Evolutionary conservation across 176 grass and related monocot species (phyloP).

Genomic region (Ensete glaucum): DNA sequence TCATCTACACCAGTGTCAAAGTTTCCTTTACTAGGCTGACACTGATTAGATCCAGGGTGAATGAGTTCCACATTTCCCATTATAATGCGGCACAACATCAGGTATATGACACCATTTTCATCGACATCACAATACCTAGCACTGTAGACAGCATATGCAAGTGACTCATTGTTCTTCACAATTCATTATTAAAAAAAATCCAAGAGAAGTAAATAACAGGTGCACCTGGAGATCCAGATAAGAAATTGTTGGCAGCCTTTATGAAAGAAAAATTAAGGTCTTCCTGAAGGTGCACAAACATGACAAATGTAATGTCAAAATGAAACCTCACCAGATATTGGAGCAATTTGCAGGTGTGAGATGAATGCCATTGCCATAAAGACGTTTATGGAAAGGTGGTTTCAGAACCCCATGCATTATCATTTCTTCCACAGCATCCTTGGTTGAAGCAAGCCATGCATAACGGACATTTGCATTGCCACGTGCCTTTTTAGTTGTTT

Average conservation of each 20-base stretch:
- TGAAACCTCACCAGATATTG: conserved; percentile 54
- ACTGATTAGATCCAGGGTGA: conserved; percentile 71
- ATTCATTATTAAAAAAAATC: neutral
- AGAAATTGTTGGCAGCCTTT: neutral
- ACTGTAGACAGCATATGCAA: conserved; percentile 35
- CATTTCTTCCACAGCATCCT: conserved; percentile 56
- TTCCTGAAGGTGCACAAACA: neutral
- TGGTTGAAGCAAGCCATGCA: conserved; percentile 85
- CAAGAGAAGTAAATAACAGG: neutral
- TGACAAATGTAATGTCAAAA: conserved; percentile 14
- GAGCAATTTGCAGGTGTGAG: conserved; percentile 63
- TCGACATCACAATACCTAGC: conserved; percentile 84
- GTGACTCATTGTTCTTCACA: neutral
- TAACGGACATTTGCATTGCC: conserved; percentile 89
- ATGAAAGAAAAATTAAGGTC: neutral
- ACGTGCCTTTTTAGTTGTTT: conserved; percentile 33
- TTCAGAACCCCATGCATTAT: conserved; percentile 41
- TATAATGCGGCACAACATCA: conserved; percentile 93
- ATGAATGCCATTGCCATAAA: conserved; percentile 60
- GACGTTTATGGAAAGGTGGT: conserved; percentile 33
- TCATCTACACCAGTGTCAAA: conserved; percentile 97
- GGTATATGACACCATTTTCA: conserved; percentile 63
- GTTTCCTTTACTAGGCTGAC: conserved; percentile 48
- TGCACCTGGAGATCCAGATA: neutral
- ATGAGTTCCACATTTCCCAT: conserved; percentile 98